Conservation (phyloP, 768 basidiomycete genomes). For the Panellus pusillus region DNA sequence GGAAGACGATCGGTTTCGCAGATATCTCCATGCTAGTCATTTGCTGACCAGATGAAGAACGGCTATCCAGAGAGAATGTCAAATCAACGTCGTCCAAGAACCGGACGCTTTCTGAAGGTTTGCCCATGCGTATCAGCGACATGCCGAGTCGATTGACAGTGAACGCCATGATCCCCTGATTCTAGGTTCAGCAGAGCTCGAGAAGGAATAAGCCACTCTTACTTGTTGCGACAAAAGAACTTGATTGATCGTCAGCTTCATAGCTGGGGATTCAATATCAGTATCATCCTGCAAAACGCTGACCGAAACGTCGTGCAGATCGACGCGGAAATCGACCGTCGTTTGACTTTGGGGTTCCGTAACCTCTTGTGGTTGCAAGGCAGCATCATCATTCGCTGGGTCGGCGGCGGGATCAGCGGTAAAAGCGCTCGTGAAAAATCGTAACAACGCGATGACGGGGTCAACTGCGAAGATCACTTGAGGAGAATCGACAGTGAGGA, state of each 20-base stretch:
- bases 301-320: conserved; percentile 88
- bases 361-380: conserved; percentile 11
- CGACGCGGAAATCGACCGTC: conserved; percentile 68
- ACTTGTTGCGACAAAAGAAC: conserved; percentile 92
- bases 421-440: conserved; percentile 74
- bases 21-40: conserved; percentile 84
- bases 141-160: conserved; percentile 84
- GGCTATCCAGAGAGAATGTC: conserved; percentile 83
- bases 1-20: conserved; percentile 81
- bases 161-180: conserved; percentile 76
- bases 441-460: conserved; percentile 84
- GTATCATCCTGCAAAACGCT: conserved; percentile 85
- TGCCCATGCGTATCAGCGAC: conserved; percentile 90
- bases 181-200: background rate
- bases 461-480: conserved; percentile 90
- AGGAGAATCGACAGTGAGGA: conserved; percentile 91
- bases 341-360: conserved; percentile 21
- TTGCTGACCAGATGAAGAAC: conserved; percentile 66
- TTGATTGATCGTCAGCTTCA: conserved; percentile 80
- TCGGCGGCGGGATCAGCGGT: conserved; percentile 14
- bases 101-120: conserved; percentile 76
- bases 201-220: conserved; percentile 15
- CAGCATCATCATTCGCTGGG: conserved; percentile 12
- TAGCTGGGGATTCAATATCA: conserved; percentile 78
- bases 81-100: conserved; percentile 93